Evolutionary conservation across 352 stramenopile species (phyloP), one percentile per base, ranked within the genome.

Genomic region (Globisporangium paddicum): DNA sequence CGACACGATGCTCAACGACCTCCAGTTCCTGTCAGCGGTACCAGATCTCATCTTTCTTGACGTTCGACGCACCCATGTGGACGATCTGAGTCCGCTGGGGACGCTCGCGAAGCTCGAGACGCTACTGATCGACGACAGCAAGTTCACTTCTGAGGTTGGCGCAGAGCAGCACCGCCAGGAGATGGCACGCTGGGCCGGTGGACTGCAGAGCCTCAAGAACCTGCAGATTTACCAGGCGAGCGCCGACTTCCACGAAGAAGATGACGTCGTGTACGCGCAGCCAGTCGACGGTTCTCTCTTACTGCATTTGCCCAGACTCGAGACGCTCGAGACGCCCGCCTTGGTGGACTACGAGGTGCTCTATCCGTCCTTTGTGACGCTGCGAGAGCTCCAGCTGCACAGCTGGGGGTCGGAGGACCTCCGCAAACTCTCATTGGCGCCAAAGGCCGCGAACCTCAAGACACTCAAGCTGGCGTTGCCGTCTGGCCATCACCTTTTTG

Each of bases 351-450:
- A 80, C 58, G 32, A 55, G 16, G 61, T 64, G 11, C 40, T 83
- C 42, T 64, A 54, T 13, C 60, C 64, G 5, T 25, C 71, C 16
- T 59, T 64, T 5, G 40, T 48, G 14, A 75, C 68, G 28, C 63
- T 83, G 16, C 58, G 60, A 19, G 71, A 79, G 34, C 48, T 83
- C 32, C 55, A 69, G 47, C 58, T 83, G 35, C 68, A 78, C 34
- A 68, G 73, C 25, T 79, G 71, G 66, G 72, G 63, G n/a, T 59
- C 53, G 26, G 70, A 82, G 5, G 73, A 82, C 28, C 51, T 82
- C 40, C 60, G 58, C 10, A 69, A 72, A 26, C 73, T 79, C 44
- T 63, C 65, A 6, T 32, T 70, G 34, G 21, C 30, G 11, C 34
- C 62, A 0, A 48, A 14, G 26, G 63, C 59, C 18, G 60, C 23